Percentiles rank a stretch among this genome's conserved stretches.
These are phyloP conservation scores for Pythium plurisporium DNA, from an alignment of 352 stramenopile species.

Conservation along the genomic window DNA sequence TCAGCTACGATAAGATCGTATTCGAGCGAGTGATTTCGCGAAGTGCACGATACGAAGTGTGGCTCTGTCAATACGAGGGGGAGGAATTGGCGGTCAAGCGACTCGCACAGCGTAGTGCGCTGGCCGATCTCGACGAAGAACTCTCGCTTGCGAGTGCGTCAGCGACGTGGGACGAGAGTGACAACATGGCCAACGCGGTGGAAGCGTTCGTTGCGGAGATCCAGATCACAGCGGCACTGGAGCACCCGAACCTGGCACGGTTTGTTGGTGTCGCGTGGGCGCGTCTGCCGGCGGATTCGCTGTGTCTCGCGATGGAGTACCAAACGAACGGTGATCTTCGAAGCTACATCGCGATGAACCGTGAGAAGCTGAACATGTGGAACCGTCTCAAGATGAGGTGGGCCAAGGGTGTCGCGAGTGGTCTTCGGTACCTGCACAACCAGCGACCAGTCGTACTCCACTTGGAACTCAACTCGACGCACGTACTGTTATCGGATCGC, in stretches of 20 bases:
- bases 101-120: conserved; percentile 24
- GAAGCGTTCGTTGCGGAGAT: conserved; percentile 38
- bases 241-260: conserved; percentile 43
- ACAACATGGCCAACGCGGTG: conserved; percentile 11
- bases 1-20: conserved; percentile 30
- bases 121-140: conserved; percentile 21
- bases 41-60: conserved; percentile 36
- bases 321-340: conserved; percentile 20
- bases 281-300: conserved; percentile 15
- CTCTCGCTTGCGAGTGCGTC: conserved; percentile 6
- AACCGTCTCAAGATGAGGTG: conserved; percentile 21
- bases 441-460: conserved; percentile 22
- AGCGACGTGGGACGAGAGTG: conserved; percentile 8
- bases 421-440: conserved; percentile 19
- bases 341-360: conserved; percentile 15
- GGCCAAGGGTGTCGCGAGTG: conserved; percentile 17
- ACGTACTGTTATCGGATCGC: conserved; percentile 24
- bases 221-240: conserved; percentile 31
- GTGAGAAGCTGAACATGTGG: conserved; percentile 15
- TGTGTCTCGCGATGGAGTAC: conserved; percentile 31
- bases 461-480: conserved; percentile 23
- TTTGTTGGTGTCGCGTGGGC: conserved; percentile 59
- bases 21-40: conserved; percentile 22
- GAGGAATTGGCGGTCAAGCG: conserved; percentile 42
- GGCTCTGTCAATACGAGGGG: conserved; percentile 38